Evolutionary conservation across 225 moss, liverwort and hornwort species (phyloP).

Genomic region (Bryoerythrophyllum caledonicum): DNA sequence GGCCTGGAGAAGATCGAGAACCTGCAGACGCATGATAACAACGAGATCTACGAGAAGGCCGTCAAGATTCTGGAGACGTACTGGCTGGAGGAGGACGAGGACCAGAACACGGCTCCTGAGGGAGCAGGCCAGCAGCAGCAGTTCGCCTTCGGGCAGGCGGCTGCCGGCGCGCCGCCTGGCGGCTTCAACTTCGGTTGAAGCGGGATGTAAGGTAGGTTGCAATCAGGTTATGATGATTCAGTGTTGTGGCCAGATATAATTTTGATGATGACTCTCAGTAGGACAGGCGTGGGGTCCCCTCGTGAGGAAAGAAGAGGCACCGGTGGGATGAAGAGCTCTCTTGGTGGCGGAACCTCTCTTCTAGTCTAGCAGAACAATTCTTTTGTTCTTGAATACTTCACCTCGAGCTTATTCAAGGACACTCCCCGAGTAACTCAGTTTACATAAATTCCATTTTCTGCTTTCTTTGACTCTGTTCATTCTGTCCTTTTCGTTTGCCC

Average conservation of each 20-base stretch:
- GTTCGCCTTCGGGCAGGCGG: conserved; percentile 74
- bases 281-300: conserved; percentile 16
- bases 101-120: conserved; percentile 67
- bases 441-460: conserved; percentile 3
- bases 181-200: conserved; percentile 85
- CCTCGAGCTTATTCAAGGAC: conserved; percentile 39
- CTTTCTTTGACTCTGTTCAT: not conserved
- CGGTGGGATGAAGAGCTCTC: not conserved
- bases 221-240: not conserved
- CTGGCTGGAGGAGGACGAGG: conserved; percentile 92
- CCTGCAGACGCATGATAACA: conserved; percentile 86
- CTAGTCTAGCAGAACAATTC: conserved; percentile 33
- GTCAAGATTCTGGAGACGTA: conserved; percentile 95
- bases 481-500: not conserved
- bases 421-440: conserved; percentile 15
- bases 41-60: conserved; percentile 91
- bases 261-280: conserved; percentile 34
- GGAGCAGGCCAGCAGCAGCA: conserved; percentile 33
- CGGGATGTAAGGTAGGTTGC: not conserved
- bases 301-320: conserved; percentile 4
- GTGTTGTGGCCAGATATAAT: conserved; percentile 7
- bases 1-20: conserved; percentile 90
- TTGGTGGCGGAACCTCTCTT: conserved; percentile 22
- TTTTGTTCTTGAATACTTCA: conserved; percentile 45
- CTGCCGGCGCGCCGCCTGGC: conserved; percentile 66